Conservation (phyloP, 2,329 filamentous ascomycete species). For the Cordyceps cateniannulata region DNA sequence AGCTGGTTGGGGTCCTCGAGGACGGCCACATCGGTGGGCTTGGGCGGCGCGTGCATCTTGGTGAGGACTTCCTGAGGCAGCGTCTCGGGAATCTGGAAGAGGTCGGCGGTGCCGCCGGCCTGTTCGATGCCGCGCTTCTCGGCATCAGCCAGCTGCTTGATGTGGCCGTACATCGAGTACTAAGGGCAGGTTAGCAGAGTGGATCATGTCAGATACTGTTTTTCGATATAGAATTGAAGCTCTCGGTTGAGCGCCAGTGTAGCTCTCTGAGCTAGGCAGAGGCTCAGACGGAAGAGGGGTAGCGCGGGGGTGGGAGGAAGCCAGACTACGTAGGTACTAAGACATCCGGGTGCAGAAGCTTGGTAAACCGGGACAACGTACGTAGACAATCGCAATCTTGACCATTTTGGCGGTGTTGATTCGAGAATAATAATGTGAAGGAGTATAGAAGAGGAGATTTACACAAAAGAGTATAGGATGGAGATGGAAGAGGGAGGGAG, state of each 20-base stretch:
- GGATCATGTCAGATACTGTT: background rate
- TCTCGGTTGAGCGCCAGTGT: background rate
- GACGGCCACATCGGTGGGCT: conserved; percentile 60
- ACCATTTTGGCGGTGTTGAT: conserved; percentile 55
- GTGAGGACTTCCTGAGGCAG: conserved; percentile 72
- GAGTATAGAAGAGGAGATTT: background rate
- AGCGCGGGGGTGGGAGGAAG: background rate
- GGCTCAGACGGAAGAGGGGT: background rate
- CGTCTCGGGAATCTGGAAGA: conserved; percentile 88
- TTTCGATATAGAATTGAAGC: background rate
- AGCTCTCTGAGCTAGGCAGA: background rate
- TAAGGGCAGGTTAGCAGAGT: conserved; percentile 27
- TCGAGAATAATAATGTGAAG: conserved; percentile 24
- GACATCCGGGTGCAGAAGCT: background rate
- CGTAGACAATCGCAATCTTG: conserved; percentile 86
- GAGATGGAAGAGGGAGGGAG: background rate
- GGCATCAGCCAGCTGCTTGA: conserved; percentile 75
- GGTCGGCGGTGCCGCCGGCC: conserved; percentile 72
- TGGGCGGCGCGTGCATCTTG: conserved; percentile 87
- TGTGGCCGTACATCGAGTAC: conserved; percentile 95
- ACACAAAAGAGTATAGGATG: background rate
- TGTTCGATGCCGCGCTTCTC: conserved; percentile 87
- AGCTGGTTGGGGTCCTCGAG: conserved; percentile 53
- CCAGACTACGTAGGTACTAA: background rate
- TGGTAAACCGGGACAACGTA: conserved; percentile 38